Conservation (phyloP, 1,284 basidiomycete species). For the Bjerkandera adusta region DNA sequence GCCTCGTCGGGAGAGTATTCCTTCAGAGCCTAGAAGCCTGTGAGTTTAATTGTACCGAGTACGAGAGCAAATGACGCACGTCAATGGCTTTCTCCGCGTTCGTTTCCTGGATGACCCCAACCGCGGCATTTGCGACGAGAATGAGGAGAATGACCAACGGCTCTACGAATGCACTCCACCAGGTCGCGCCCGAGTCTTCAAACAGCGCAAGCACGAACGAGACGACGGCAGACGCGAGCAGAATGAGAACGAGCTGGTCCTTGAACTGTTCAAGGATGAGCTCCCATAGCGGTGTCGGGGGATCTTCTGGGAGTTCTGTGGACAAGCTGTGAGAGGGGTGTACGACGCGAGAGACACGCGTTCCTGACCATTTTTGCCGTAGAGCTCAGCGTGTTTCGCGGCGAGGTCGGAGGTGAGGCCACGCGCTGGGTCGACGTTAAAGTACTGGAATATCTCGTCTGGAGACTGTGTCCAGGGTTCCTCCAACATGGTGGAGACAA, state of each 20-base stretch:
- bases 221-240: slow-evolving; percentile 87
- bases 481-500: slow-evolving; percentile 46
- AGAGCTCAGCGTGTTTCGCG: slow-evolving; percentile 69
- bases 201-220: slow-evolving; percentile 89
- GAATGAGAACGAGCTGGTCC: slow-evolving; percentile 93
- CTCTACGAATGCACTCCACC: slow-evolving; percentile 86
- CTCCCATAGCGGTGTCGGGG: slow-evolving; percentile 88
- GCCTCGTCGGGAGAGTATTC: slow-evolving; percentile 96
- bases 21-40: slow-evolving; percentile 70
- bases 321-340: slow-evolving; percentile 4
- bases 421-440: slow-evolving; percentile 49
- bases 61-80: slow-evolving; percentile 39
- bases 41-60: slow-evolving; percentile 10
- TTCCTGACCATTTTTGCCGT: slow-evolving; percentile 81
- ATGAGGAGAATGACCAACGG: slow-evolving; percentile 92
- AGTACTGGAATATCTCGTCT: slow-evolving; percentile 64
- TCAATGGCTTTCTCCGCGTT: slow-evolving; percentile 96
- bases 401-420: slow-evolving; percentile 66
- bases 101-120: slow-evolving; percentile 93
- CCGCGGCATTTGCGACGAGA: slow-evolving; percentile 89
- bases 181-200: slow-evolving; percentile 71
- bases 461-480: slow-evolving; percentile 69
- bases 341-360: slow-evolving; percentile 1
- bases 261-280: slow-evolving; percentile 97
- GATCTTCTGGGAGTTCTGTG: slow-evolving; percentile 85